These are phyloP conservation scores for Cubamyces lactineus DNA, from an alignment of 768 basidiomycete genomes.

Conservation along the genomic window DNA sequence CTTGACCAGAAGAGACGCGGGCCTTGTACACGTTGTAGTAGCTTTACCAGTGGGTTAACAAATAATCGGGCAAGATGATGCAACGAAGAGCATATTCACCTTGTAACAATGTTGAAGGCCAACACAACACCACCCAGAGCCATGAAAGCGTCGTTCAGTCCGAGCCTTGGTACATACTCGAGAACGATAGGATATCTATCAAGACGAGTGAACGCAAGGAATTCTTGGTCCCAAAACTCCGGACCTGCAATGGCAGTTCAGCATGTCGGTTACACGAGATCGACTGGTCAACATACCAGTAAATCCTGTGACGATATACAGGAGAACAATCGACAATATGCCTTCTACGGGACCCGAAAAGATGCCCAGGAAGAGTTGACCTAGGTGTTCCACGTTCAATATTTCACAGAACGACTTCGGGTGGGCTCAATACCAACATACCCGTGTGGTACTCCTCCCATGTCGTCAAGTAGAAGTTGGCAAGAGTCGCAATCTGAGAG, in stretches of 20 bases:
- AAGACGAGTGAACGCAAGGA: conserved; percentile 62
- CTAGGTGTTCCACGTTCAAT: conserved; percentile 37
- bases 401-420: not conserved
- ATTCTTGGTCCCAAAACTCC: conserved; percentile 75
- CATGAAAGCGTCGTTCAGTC: conserved; percentile 89
- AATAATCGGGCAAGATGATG: not conserved
- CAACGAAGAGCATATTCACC: conserved; percentile 40
- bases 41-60: conserved; percentile 43
- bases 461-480: conserved; percentile 75
- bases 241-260: conserved; percentile 52
- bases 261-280: not conserved
- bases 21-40: conserved; percentile 82
- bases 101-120: conserved; percentile 77
- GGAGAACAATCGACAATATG: conserved; percentile 78
- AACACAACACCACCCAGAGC: conserved; percentile 71
- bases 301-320: conserved; percentile 80
- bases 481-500: conserved; percentile 70
- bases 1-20: conserved; percentile 44
- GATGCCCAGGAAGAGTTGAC: conserved; percentile 86
- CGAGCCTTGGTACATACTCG: conserved; percentile 60
- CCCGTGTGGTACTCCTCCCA: conserved; percentile 92
- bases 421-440: conserved; percentile 22
- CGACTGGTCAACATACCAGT: conserved; percentile 49
- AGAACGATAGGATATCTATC: conserved; percentile 53
- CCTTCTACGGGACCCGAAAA: conserved; percentile 98